Conservation (phyloP, 306 rosid species). For the Prunus fruticosa region DNA sequence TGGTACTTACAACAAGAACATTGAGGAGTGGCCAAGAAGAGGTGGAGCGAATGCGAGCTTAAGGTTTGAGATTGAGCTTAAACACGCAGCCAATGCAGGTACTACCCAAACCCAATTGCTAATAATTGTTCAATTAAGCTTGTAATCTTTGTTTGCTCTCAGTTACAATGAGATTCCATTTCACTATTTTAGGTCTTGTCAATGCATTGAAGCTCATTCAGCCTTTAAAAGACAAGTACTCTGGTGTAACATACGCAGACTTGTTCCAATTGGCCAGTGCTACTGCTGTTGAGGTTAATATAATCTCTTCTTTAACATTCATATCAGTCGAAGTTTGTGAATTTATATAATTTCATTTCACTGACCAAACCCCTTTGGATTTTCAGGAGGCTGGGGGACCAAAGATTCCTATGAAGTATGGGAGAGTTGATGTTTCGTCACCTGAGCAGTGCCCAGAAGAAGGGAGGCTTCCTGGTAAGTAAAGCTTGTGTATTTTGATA, state of each 20-base stretch:
- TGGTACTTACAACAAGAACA: slow-evolving; percentile 87
- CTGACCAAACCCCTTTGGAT: slow-evolving; percentile 18
- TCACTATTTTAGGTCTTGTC: slow-evolving; percentile 61
- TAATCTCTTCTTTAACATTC: slow-evolving; percentile 17
- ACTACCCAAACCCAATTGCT: slow-evolving; percentile 2
- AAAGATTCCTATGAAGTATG: slow-evolving; percentile 94
- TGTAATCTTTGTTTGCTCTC: background rate
- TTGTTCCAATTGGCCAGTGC: slow-evolving; percentile 96
- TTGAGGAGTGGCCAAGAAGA: slow-evolving; percentile 90
- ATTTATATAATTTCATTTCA: slow-evolving; percentile 10
- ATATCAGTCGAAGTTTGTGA: background rate
- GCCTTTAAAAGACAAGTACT: slow-evolving; percentile 88
- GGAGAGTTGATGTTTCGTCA: slow-evolving; percentile 70
- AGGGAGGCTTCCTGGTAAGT: slow-evolving; percentile 95
- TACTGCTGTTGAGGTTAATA: slow-evolving; percentile 82
- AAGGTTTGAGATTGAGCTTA: slow-evolving; percentile 83
- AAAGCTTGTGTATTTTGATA: background rate
- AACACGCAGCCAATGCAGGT: slow-evolving; percentile 98
- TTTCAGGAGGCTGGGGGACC: slow-evolving; percentile 97
- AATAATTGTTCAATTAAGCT: background rate
- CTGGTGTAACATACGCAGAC: slow-evolving; percentile 91
- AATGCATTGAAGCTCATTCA: slow-evolving; percentile 94
- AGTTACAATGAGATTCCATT: slow-evolving; percentile 17
- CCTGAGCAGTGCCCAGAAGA: slow-evolving; percentile 95
- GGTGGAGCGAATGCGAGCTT: slow-evolving; percentile 97